phyloP scores from a whole-genome alignment of 331 rosid genomes.

The Phaseolus coccineus region DNA sequence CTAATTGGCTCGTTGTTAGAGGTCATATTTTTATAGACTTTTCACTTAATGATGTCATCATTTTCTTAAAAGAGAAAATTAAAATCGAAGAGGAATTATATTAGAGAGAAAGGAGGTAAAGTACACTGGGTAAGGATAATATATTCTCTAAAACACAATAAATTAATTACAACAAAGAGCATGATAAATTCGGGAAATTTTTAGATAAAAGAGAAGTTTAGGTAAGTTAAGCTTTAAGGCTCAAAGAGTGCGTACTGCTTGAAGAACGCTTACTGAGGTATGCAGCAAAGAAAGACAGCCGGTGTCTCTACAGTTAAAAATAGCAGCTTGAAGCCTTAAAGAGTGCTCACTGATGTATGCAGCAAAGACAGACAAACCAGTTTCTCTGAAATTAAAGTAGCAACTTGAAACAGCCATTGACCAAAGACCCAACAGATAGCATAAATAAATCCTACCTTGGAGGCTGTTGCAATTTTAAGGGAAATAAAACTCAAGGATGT shows the following conservation, averaged over 20 bases:
- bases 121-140: not conserved
- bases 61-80: not conserved
- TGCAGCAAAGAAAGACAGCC: not conserved
- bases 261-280: too few species aligned
- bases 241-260: too few species aligned
- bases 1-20: not conserved
- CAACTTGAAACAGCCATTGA: conserved; percentile 5
- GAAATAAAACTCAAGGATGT: not conserved
- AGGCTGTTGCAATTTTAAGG: not conserved
- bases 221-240: not conserved
- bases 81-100: not conserved
- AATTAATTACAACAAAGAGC: conserved; percentile 9
- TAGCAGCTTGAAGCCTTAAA: not conserved
- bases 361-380: not conserved
- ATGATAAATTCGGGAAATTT: not conserved
- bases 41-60: not conserved
- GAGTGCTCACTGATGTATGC: not conserved
- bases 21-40: not conserved
- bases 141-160: not conserved
- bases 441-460: conserved; percentile 8
- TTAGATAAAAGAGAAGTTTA: not conserved
- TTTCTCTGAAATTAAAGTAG: not conserved
- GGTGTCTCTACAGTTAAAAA: not conserved
- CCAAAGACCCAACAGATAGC: not conserved
- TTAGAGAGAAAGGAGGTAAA: conserved; percentile 3